Base-by-base conservation (phyloP, 306 rosid species). In the Styphnolobium japonicum region DNA sequence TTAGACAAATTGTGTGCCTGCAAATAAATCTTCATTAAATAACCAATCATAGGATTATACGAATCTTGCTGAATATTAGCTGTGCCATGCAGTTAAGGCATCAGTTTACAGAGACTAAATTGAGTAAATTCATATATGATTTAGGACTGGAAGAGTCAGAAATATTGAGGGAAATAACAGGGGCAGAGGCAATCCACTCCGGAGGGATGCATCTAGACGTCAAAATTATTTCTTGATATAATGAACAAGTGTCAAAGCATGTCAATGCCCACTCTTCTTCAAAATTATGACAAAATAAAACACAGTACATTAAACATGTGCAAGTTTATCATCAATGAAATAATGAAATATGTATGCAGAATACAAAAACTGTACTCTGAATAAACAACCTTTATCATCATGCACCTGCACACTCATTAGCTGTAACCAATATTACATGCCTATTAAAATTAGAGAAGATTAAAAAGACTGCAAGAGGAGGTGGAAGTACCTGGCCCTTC, bases 1-100 rank as follows among this genome's bases (percentile, higher is more conserved):
- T 88, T 91, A 63, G 98, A 92, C 85, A 95, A 79, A 76, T 90
- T 81, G 79, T 91, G 88, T 77, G 98, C 98, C 98, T 93, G 89
- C 85, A 81, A 63, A 76, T 42, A 82, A 16, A 82, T 63, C 73
- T 60, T 80, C 62, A 21, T 39, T 84, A 71, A 71, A 78, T 16
- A 52, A 48, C 45, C 58, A 34, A 40, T 79, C 43, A 42, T 43
- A 40, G 10, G n/a, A 40, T 79, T 37, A 42, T 43, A 40, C 12
- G n/a, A 80, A 74, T 36, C 37, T 68, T 67, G 62, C 21, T 5
- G 21, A 80, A 72, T 5, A 71, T 58, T 77, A 37, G 57, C 57
- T 27, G 11, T 56, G 34, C 49, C 68, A 55, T 34, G 66, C 58
- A 12, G 75, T 18, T 29, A 43, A 81, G 46, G 77, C 53, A 66